phyloP scores from a whole-genome alignment of 805 yeast genomes.

The Ogataea neopini region DNA sequence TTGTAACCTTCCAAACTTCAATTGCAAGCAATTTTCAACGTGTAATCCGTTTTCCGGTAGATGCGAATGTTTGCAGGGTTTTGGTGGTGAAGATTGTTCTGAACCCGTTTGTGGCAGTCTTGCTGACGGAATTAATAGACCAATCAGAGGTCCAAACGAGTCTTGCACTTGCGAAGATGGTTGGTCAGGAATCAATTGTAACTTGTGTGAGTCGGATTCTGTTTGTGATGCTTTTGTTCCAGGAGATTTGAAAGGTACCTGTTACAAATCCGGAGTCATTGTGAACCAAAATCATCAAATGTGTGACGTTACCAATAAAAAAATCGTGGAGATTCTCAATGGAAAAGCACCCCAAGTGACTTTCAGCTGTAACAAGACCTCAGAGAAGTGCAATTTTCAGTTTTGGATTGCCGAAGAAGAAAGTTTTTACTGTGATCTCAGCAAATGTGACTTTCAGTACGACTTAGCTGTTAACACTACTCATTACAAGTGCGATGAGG shows the following conservation, averaged over 20 bases:
- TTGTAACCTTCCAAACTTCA: slow-evolving; percentile 87
- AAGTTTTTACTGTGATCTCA: slow-evolving; percentile 85
- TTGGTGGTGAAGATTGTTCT: slow-evolving; percentile 91
- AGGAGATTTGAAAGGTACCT: slow-evolving; percentile 76
- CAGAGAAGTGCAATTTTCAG: slow-evolving; percentile 78
- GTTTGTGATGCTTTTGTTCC: slow-evolving; percentile 90
- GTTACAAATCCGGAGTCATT: slow-evolving; percentile 81
- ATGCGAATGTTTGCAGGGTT: slow-evolving; percentile 91
- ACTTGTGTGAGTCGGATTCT: slow-evolving; percentile 69
- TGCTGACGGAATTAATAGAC: slow-evolving; percentile 63
- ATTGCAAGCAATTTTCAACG: slow-evolving; percentile 85
- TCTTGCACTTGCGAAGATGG: slow-evolving; percentile 78
- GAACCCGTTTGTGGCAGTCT: slow-evolving; percentile 86
- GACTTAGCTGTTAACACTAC: slow-evolving; percentile 66
- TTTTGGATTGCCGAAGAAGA: slow-evolving; percentile 94
- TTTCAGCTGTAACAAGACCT: slow-evolving; percentile 76
- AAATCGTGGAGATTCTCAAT: slow-evolving; percentile 74
- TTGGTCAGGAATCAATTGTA: slow-evolving; percentile 95
- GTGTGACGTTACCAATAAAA: slow-evolving; percentile 92
- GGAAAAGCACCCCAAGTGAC: slow-evolving; percentile 91
- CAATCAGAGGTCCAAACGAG: slow-evolving; percentile 53
- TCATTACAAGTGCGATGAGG: slow-evolving; percentile 72
- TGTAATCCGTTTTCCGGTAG: slow-evolving; percentile 88
- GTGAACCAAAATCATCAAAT: slow-evolving; percentile 82
- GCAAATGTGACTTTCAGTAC: slow-evolving; percentile 67